phyloP scores from a whole-genome alignment of 352 stramenopile genomes.

The Globisporangium camurandrum region DNA sequence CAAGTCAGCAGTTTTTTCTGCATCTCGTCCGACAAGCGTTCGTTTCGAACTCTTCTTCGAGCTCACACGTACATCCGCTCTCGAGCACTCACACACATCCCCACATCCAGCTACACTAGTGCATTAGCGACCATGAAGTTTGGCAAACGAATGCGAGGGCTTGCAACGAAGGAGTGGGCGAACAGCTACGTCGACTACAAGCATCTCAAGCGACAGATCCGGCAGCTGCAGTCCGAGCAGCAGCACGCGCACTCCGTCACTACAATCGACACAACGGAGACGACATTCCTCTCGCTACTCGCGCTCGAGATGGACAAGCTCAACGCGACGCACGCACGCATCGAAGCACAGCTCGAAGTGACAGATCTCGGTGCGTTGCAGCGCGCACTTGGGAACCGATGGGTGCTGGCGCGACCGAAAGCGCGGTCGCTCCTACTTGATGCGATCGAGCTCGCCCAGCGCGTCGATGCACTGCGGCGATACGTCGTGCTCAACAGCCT shows the following conservation, averaged over 20 bases:
- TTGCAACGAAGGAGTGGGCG: conserved; percentile 49
- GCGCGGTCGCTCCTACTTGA: conserved; percentile 46
- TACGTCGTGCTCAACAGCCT: conserved; percentile 77
- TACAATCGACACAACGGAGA: not conserved
- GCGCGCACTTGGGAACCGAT: conserved; percentile 37
- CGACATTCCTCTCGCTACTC: conserved; percentile 26
- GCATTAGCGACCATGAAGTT: conserved; percentile 72
- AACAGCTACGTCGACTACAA: conserved; percentile 81
- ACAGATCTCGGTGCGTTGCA: conserved; percentile 29
- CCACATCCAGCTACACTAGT: too few species aligned
- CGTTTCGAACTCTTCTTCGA: too few species aligned
- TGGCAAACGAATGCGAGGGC: conserved; percentile 69
- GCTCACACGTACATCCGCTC: too few species aligned
- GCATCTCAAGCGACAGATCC: conserved; percentile 62
- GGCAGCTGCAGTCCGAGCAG: conserved; percentile 14
- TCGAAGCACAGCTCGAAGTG: conserved; percentile 40
- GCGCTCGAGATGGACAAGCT: conserved; percentile 46
- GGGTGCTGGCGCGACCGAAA: conserved; percentile 46
- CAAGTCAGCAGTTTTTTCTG: too few species aligned
- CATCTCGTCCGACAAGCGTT: too few species aligned
- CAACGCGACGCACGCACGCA: conserved; percentile 47
- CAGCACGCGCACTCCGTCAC: not conserved
- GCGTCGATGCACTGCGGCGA: conserved; percentile 64
- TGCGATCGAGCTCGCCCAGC: conserved; percentile 48
- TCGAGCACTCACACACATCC: too few species aligned